phyloP scores from a whole-genome alignment of 129 eudicot genomes.

The Apium graveolens region DNA sequence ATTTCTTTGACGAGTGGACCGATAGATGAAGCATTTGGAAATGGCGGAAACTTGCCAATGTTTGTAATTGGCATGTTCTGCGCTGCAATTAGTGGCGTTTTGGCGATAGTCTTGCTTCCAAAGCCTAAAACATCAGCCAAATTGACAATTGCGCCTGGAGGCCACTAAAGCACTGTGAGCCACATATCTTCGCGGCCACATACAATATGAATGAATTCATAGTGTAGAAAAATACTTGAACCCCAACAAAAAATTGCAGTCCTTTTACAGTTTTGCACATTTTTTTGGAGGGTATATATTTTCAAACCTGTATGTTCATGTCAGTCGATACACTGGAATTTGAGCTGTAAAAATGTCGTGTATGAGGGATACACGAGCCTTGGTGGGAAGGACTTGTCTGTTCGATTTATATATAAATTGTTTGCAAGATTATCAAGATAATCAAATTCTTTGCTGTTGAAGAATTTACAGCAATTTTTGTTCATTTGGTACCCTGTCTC shows the following conservation, averaged over 20 bases:
- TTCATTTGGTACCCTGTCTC: neutral
- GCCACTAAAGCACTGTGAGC: neutral
- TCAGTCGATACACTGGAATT: neutral
- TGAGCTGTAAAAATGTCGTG: neutral
- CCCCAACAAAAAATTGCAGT: neutral
- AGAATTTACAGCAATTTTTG: neutral
- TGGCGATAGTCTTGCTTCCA: constrained; percentile 35
- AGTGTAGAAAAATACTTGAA: neutral
- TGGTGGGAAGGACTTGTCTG: neutral
- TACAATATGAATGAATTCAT: neutral
- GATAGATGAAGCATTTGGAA: constrained; percentile 35
- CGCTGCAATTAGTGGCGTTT: constrained; percentile 32
- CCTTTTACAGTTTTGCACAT: neutral
- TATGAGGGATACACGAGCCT: neutral
- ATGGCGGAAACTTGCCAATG: constrained; percentile 57
- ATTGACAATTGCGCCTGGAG: neutral
- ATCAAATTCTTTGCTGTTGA: neutral
- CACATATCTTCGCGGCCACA: neutral
- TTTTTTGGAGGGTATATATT: neutral
- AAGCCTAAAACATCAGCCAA: constrained; percentile 14
- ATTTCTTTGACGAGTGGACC: constrained; percentile 44
- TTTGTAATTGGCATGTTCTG: constrained; percentile 34
- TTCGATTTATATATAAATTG: neutral
- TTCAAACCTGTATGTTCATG: neutral
- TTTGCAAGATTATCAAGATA: neutral